A percentile compares a stretch with the other conserved stretches of the same genome.
phyloP scores from a whole-genome alignment of 1,139 yeast genomes.

The Hyphopichia wangnamkhiaoensis region DNA sequence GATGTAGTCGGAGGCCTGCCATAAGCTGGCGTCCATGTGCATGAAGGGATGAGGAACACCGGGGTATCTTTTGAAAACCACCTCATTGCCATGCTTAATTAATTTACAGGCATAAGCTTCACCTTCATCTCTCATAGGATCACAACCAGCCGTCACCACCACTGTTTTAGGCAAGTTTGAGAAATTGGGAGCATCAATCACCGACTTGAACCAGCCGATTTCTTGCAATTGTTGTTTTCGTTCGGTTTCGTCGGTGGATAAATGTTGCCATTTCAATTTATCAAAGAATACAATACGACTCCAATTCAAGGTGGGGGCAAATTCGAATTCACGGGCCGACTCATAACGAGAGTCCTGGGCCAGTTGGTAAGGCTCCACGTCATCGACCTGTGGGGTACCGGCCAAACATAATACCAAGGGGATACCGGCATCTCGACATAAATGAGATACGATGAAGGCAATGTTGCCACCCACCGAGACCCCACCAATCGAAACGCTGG shows the following conservation, averaged over 20 bases:
- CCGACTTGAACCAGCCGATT: constrained; percentile 20
- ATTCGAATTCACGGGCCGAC: constrained; percentile 18
- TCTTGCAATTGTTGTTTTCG: constrained; percentile 12
- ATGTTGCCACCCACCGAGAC: constrained; percentile 25
- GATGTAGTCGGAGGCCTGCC: constrained; percentile 15
- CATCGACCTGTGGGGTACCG: constrained; percentile 30
- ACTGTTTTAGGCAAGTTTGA: constrained; percentile 22
- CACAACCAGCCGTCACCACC: constrained; percentile 27
- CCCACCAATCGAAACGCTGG: constrained; percentile 23
- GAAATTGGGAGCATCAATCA: constrained; percentile 20
- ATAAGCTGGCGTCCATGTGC: constrained; percentile 13
- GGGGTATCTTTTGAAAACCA: constrained; percentile 16
- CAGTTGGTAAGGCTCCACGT: constrained; percentile 14
- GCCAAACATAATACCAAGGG: constrained; percentile 25
- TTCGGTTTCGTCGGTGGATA: constrained; percentile 11
- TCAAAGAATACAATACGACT: constrained; percentile 28
- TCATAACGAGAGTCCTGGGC: constrained; percentile 23
- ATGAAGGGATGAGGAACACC: constrained; percentile 29
- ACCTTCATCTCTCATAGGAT: constrained; percentile 29
- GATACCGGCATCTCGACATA: constrained; percentile 18
- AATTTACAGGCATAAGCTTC: constrained; percentile 26
- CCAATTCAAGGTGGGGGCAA: constrained; percentile 28
- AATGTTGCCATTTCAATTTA: constrained; percentile 20
- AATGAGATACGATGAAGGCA: constrained; percentile 20
- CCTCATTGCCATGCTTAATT: constrained; percentile 21